These are phyloP conservation scores for Hypomontagnella submonticulosa DNA, from an alignment of 495 filamentous ascomycete species.

Conservation along the genomic window DNA sequence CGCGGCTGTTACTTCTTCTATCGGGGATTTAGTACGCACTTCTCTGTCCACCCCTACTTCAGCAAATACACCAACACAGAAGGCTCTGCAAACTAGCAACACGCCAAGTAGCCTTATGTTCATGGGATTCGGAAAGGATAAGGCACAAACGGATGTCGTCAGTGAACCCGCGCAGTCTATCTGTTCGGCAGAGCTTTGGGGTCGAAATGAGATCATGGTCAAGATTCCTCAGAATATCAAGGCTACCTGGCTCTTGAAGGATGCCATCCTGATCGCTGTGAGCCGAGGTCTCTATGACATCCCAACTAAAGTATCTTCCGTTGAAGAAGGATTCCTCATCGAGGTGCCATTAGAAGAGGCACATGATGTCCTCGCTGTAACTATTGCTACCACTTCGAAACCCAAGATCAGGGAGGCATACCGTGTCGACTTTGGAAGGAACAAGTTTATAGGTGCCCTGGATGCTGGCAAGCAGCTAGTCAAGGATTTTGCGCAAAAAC, in stretches of 20 bases:
- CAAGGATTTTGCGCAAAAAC: conserved; percentile 49
- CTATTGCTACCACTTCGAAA: conserved; percentile 55
- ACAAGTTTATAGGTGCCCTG: conserved; percentile 48
- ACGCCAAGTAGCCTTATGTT: conserved; percentile 47
- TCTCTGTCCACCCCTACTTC: conserved; percentile 18
- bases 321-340: conserved; percentile 59
- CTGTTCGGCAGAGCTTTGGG: conserved; percentile 52
- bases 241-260: conserved; percentile 54
- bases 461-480: conserved; percentile 55
- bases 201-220: conserved; percentile 54
- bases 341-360: conserved; percentile 54
- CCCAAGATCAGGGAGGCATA: conserved; percentile 61
- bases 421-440: conserved; percentile 56
- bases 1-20: conserved; percentile 25
- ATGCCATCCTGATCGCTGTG: conserved; percentile 57
- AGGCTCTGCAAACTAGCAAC: conserved; percentile 37
- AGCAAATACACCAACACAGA: conserved; percentile 31
- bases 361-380: conserved; percentile 55
- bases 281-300: conserved; percentile 52
- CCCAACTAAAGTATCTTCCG: conserved; percentile 54
- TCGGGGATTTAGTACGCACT: conserved; percentile 15
- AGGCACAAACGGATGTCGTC: conserved; percentile 36
- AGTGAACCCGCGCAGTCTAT: conserved; percentile 43
- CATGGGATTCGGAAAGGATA: conserved; percentile 47
- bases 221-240: conserved; percentile 52